Base-by-base conservation (phyloP, 2,329 filamentous ascomycete genomes). In the Trichoderma sp. region DNA sequence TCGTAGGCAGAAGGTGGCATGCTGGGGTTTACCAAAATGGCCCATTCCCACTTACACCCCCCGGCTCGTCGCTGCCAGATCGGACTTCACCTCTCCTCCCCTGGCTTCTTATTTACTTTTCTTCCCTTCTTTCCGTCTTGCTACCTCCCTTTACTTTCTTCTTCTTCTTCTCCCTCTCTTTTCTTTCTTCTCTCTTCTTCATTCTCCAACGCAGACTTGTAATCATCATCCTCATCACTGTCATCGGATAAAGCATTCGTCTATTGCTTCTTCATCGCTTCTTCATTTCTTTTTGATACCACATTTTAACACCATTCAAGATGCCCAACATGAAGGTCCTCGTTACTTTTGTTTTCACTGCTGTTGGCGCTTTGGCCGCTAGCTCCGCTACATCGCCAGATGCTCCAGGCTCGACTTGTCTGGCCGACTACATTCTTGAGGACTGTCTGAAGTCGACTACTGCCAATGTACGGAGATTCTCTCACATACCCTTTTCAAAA, bases 361-460 rank as follows among this genome's bases (percentile, higher is more conserved):
- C 61, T n/a, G 60, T 27, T n/a, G 68, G 60, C 68, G 60, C 55
- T 16, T 70, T 63, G 37, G 68, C 69, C 47, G 47, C 43, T 33
- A 16, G 37, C 5, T 59, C 63, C 24, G 49, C 73, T 56, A 74
- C 75, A 40, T 72, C 72, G 37, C 76, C 77, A 60, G 70, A 77
- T 58, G 76, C 78, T 52, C 72, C 74, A 52, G 73, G 74, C 53
- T 71, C 73, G 53, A 77, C 77, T 68, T 86, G 84, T 73, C 77
- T 75, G 10, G 84, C 84, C 72, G 79, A 83, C 64, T 81, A 82
- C 78, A 85, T 86, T 53, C 81, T 86, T 74, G 78, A 79, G 68
- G 73, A 78, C 68, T 86, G 84, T 74, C 77, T 86, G 27, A 66
- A 72, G 40, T 79, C 77, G 67, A 80, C 85, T 73, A 78, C 73